Evolutionary conservation across 805 yeast species (phyloP).

Genomic region (Hyphopichia homilentoma): DNA sequence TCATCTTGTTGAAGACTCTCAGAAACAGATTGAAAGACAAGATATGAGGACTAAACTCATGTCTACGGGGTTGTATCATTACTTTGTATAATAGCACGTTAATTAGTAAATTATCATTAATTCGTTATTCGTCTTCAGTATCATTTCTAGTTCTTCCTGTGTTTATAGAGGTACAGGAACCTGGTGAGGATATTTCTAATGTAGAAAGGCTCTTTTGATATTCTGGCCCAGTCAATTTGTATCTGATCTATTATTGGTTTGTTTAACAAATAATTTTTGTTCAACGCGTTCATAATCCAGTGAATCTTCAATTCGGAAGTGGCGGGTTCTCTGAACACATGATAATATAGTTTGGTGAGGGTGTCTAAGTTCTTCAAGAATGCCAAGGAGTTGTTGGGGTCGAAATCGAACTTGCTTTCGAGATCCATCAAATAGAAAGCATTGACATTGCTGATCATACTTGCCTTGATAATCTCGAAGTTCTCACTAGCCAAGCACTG

Average conservation of each 20-base stretch:
- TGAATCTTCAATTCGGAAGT: constrained; percentile 12
- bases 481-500: constrained; percentile 7
- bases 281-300: constrained; percentile 17
- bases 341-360: constrained; percentile 10
- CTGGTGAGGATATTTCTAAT: constrained; percentile 6
- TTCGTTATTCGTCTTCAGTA: background rate
- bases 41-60: background rate
- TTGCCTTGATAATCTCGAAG: constrained; percentile 14
- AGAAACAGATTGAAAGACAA: constrained; percentile 5
- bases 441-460: constrained; percentile 13
- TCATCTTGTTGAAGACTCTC: constrained; percentile 17
- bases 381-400: constrained; percentile 6
- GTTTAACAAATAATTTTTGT: constrained; percentile 5
- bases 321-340: constrained; percentile 13
- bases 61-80: too few species aligned
- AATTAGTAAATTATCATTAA: too few species aligned
- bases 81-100: background rate
- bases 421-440: constrained; percentile 14
- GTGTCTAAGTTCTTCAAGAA: constrained; percentile 16
- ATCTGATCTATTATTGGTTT: constrained; percentile 5
- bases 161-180: constrained; percentile 1
- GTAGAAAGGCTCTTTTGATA: constrained; percentile 1
- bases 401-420: constrained; percentile 10
- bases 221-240: constrained; percentile 14
- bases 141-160: too few species aligned